Evolutionary conservation across 2,329 filamentous ascomycete genomes (phyloP).

Genomic region (Diaporthe vaccinii): DNA sequence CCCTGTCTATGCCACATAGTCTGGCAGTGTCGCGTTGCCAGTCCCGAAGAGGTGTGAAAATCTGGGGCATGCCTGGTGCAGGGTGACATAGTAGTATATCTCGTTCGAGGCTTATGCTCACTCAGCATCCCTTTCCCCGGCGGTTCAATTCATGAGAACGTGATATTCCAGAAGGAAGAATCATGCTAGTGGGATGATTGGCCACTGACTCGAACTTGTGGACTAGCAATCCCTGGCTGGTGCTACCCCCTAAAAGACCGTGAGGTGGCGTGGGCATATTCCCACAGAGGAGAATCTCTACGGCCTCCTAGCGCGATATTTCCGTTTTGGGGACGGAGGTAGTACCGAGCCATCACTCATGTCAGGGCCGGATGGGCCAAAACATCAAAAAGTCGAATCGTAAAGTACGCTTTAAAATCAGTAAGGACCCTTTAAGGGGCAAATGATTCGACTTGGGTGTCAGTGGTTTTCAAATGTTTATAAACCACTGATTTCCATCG

Average conservation of each 20-base stretch:
- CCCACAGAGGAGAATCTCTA: constrained; percentile 16
- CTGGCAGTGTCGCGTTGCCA: background rate
- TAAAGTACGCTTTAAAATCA: too few relatives aligned
- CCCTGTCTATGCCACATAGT: background rate
- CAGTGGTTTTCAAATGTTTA: background rate
- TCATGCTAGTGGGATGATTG: background rate
- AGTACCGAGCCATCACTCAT: background rate
- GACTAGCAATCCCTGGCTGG: constrained; percentile 7
- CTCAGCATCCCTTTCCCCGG: background rate
- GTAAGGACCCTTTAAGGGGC: background rate
- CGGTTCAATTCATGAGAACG: background rate
- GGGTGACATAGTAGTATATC: background rate
- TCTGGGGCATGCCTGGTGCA: background rate
- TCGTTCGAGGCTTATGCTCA: constrained; percentile 9
- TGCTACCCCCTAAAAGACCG: constrained; percentile 2
- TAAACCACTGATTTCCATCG: background rate
- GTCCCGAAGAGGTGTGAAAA: background rate
- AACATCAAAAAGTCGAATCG: background rate
- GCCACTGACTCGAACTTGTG: background rate
- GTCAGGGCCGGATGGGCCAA: background rate
- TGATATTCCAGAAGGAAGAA: background rate
- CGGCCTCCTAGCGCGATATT: constrained; percentile 1
- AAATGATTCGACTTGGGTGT: background rate
- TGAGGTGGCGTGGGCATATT: constrained; percentile 3
- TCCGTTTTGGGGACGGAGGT: constrained; percentile 19